phyloP scores from a whole-genome alignment of 2,329 filamentous ascomycete species.

The Delphinella strobiligena region DNA sequence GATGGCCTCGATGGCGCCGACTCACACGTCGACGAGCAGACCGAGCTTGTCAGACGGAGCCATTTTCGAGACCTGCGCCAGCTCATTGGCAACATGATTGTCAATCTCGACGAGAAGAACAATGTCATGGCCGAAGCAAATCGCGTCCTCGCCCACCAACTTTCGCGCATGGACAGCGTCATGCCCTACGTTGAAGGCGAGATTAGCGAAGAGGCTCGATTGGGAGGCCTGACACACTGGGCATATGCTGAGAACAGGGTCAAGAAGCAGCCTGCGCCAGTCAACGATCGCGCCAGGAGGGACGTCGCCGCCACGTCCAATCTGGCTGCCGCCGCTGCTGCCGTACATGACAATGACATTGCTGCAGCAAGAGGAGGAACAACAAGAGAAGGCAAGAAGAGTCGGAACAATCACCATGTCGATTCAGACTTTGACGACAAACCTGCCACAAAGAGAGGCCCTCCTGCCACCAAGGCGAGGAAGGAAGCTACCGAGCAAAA shows the following conservation, averaged over 20 bases:
- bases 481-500: conserved; percentile 44
- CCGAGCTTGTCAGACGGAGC: conserved; percentile 56
- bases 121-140: conserved; percentile 90
- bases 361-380: conserved; percentile 71
- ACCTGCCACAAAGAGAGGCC: conserved; percentile 47
- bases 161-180: conserved; percentile 72
- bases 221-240: conserved; percentile 88
- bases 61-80: conserved; percentile 68
- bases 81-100: conserved; percentile 72
- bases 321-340: conserved; percentile 55
- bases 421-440: conserved; percentile 74
- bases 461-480: conserved; percentile 48
- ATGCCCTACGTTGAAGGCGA: conserved; percentile 79
- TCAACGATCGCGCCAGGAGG: conserved; percentile 61
- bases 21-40: conserved; percentile 20
- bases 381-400: conserved; percentile 59
- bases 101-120: conserved; percentile 93
- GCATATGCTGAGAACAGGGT: conserved; percentile 73
- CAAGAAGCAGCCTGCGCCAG: conserved; percentile 40
- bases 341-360: conserved; percentile 69
- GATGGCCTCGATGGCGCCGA: conserved; percentile 8
- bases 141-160: conserved; percentile 74
- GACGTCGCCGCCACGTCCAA: conserved; percentile 68
- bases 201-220: conserved; percentile 87
- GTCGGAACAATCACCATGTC: conserved; percentile 51